Conservation (phyloP, 768 basidiomycete genomes). For the Amanita molliuscula region DNA sequence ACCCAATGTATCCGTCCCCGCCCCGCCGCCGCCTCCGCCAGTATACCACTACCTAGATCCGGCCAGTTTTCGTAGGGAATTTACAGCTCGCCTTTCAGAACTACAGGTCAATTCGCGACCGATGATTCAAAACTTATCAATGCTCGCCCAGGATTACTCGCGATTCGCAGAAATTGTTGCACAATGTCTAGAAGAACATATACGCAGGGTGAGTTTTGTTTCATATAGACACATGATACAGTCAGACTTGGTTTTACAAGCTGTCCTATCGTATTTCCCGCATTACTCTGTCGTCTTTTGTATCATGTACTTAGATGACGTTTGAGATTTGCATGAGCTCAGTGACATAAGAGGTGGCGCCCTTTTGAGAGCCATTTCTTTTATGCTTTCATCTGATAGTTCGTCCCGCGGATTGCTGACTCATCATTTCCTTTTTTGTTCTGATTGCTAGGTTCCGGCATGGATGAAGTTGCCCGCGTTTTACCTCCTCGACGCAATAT, state of each 20-base stretch:
- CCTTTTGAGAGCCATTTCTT: conserved; percentile 11
- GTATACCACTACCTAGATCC: conserved; percentile 46
- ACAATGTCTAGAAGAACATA: conserved; percentile 75
- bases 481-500: conserved; percentile 93
- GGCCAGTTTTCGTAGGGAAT: conserved; percentile 71
- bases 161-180: conserved; percentile 73
- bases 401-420: conserved; percentile 58
- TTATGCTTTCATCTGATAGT: conserved; percentile 15
- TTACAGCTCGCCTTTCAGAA: conserved; percentile 57
- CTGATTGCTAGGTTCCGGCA: conserved; percentile 61
- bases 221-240: conserved; percentile 9
- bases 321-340: conserved; percentile 20
- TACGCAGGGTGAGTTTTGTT: conserved; percentile 71
- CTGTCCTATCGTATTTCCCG: conserved; percentile 8
- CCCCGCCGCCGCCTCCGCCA: conserved; percentile 22
- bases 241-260: conserved; percentile 14
- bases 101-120: conserved; percentile 93
- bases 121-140: conserved; percentile 86
- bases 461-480: conserved; percentile 90
- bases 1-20: conserved; percentile 26
- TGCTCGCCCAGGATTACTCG: conserved; percentile 82
- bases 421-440: conserved; percentile 39
- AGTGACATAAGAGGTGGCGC: conserved; percentile 24
- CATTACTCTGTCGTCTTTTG: conserved; percentile 15
- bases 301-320: conserved; percentile 26